Percentiles rank a stretch among this genome's conserved stretches.
These are phyloP conservation scores for Aspergillus kassunensis DNA, from an alignment of 495 filamentous ascomycete species.

Conservation along the genomic window DNA sequence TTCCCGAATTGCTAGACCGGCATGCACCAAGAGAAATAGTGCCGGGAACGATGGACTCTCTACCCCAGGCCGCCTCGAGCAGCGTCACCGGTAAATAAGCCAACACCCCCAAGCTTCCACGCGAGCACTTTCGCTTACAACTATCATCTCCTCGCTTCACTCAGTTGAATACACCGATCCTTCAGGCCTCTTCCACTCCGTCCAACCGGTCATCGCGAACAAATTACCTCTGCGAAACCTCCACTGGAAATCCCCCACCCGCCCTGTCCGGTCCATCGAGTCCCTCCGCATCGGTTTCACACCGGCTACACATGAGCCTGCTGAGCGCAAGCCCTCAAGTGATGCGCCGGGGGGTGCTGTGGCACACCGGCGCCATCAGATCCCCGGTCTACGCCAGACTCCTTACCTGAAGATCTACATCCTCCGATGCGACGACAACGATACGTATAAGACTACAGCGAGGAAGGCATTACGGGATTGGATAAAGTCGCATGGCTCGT, in stretches of 20 bases:
- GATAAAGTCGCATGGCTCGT: slow-evolving; percentile 71
- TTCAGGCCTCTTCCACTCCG: slow-evolving; percentile 72
- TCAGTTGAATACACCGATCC: slow-evolving; percentile 79
- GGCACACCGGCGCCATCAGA: slow-evolving; percentile 82
- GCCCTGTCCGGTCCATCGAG: slow-evolving; percentile 86
- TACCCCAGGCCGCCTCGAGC: slow-evolving; percentile 42
- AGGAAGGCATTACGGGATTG: slow-evolving; percentile 81
- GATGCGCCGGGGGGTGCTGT: slow-evolving; percentile 29
- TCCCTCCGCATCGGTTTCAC: slow-evolving; percentile 86
- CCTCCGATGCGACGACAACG: slow-evolving; percentile 89
- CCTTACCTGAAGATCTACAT: slow-evolving; percentile 91
- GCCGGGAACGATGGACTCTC: slow-evolving; percentile 44
- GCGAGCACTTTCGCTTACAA: slow-evolving; percentile 1
- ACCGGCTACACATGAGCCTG: slow-evolving; percentile 41
- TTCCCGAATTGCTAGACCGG: slow-evolving; percentile 17
- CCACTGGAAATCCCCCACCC: slow-evolving; percentile 91
- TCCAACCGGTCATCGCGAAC: slow-evolving; percentile 70
- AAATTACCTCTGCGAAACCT: slow-evolving; percentile 88
- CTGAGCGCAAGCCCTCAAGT: slow-evolving; percentile 33
- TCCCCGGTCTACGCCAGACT: slow-evolving; percentile 87
- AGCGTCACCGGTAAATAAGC: slow-evolving; percentile 47
- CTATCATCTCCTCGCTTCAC: neutral
- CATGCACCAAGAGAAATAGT: slow-evolving; percentile 32
- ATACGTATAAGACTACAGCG: slow-evolving; percentile 78
- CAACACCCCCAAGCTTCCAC: neutral